Evolutionary conservation across 208 protist genomes (phyloP).

Genomic region (Leptomonas pyrrhocoris): DNA sequence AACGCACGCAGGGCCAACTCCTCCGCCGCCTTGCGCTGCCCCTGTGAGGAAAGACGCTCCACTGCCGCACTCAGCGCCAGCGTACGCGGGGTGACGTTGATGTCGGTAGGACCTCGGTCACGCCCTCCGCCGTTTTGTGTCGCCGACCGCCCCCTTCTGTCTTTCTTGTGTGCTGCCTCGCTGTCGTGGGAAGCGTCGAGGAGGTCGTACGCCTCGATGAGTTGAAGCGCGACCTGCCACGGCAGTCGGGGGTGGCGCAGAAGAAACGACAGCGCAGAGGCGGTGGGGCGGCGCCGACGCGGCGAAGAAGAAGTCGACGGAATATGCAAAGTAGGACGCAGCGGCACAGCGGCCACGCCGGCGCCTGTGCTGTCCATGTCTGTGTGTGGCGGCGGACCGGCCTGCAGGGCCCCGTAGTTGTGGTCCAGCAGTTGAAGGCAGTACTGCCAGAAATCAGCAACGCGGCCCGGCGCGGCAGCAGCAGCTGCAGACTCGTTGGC

Average conservation of each 20-base stretch:
- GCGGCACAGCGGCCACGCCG: background rate
- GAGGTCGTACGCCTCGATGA: conserved; percentile 26
- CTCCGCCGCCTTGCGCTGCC: conserved; percentile 9
- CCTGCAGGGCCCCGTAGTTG: conserved; percentile 33
- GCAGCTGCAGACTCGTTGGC: background rate
- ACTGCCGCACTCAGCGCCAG: conserved; percentile 23
- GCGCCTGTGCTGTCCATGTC: background rate
- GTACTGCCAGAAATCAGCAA: conserved; percentile 45
- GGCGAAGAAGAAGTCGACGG: background rate
- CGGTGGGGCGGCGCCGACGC: conserved; percentile 27
- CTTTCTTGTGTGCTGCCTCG: background rate
- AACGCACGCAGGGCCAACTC: conserved; percentile 13
- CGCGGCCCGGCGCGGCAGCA: background rate
- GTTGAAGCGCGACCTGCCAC: conserved; percentile 42
- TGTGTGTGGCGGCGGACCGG: background rate
- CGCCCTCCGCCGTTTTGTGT: background rate
- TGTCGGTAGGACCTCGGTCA: background rate
- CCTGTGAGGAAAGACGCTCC: conserved; percentile 15
- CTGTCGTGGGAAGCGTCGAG: background rate
- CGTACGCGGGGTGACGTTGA: conserved; percentile 6
- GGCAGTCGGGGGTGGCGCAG: conserved; percentile 42
- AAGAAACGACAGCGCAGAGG: conserved; percentile 48
- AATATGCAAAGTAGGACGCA: background rate
- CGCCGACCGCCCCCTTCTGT: background rate
- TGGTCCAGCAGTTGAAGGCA: conserved; percentile 38